Percentiles rank a stretch among this genome's conserved stretches.
Evolutionary conservation across 805 yeast species (phyloP).

Genomic region (Vanderwaltozyma verrucispora): DNA sequence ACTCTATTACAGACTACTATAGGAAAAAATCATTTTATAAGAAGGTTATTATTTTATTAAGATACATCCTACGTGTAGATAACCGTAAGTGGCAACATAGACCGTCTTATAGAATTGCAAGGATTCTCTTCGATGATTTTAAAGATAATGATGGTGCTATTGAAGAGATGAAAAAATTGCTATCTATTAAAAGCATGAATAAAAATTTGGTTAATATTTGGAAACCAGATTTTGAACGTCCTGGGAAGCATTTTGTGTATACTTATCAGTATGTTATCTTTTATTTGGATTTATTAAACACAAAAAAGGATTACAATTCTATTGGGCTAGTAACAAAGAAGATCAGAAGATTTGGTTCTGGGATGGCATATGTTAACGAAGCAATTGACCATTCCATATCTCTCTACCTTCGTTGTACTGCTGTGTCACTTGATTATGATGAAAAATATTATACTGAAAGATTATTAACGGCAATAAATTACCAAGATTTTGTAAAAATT

Average conservation of each 20-base stretch:
- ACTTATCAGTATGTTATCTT: constrained; percentile 59
- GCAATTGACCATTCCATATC: constrained; percentile 21
- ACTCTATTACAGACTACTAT: constrained; percentile 5
- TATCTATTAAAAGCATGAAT: constrained; percentile 55
- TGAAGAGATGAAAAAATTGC: constrained; percentile 50
- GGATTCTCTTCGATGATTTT: constrained; percentile 45
- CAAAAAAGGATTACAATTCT: constrained; percentile 45
- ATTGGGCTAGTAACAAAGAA: constrained; percentile 56
- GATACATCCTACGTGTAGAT: constrained; percentile 44
- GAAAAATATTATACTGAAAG: constrained; percentile 22
- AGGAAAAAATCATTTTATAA: constrained; percentile 27
- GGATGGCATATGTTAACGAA: constrained; percentile 42
- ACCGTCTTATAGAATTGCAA: constrained; percentile 64
- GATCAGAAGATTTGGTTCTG: constrained; percentile 66
- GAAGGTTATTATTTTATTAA: constrained; percentile 37
- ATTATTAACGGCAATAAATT: constrained; percentile 18
- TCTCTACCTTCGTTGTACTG: constrained; percentile 16
- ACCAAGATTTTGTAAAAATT: constrained; percentile 14
- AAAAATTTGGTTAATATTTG: constrained; percentile 76
- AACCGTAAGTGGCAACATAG: constrained; percentile 89
- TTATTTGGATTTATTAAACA: constrained; percentile 45
- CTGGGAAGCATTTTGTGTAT: constrained; percentile 86
- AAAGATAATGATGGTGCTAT: constrained; percentile 45
- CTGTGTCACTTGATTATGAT: constrained; percentile 11
- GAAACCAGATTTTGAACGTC: constrained; percentile 87